Evolutionary conservation across 2,329 filamentous ascomycete species (phyloP).

Genomic region (Hymenoscyphus occultus): DNA sequence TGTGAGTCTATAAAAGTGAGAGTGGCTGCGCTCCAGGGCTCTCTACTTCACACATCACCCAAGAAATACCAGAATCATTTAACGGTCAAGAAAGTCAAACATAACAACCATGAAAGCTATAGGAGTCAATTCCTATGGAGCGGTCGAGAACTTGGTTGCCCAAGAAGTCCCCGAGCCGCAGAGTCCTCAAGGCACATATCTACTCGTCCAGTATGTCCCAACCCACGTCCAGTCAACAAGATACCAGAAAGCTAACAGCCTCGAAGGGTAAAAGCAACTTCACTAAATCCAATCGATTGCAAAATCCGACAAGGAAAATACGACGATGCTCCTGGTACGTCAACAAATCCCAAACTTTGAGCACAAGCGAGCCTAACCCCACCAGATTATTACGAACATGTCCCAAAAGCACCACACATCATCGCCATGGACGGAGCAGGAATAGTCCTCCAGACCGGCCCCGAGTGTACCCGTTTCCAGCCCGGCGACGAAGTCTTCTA

Average conservation of each 20-base stretch:
- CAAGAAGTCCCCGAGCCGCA: constrained; percentile 9
- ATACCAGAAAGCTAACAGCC: background rate
- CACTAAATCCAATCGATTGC: constrained; percentile 42
- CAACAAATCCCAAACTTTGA: background rate
- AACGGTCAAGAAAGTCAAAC: background rate
- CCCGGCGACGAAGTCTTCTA: constrained; percentile 45
- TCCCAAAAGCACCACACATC: constrained; percentile 36
- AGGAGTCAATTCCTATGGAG: constrained; percentile 3
- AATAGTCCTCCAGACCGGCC: constrained; percentile 37
- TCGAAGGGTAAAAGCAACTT: constrained; percentile 37
- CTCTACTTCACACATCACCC: background rate
- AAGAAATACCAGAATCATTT: background rate
- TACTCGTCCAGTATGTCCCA: constrained; percentile 36
- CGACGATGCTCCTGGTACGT: constrained; percentile 36
- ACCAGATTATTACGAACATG: constrained; percentile 37
- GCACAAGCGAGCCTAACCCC: background rate
- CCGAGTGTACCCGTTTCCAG: constrained; percentile 38
- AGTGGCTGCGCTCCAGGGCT: background rate
- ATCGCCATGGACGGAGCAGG: constrained; percentile 45
- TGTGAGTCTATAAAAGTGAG: background rate
- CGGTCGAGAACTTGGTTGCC: constrained; percentile 1
- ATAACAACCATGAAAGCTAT: constrained; percentile 6
- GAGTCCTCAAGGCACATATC: constrained; percentile 34
- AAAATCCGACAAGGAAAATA: constrained; percentile 38
- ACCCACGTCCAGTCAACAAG: background rate